Percentiles rank a stretch among this genome's conserved stretches.
Evolutionary conservation across 2,329 filamentous ascomycete genomes (phyloP).

Genomic region (Verticillium nonalfalfae): DNA sequence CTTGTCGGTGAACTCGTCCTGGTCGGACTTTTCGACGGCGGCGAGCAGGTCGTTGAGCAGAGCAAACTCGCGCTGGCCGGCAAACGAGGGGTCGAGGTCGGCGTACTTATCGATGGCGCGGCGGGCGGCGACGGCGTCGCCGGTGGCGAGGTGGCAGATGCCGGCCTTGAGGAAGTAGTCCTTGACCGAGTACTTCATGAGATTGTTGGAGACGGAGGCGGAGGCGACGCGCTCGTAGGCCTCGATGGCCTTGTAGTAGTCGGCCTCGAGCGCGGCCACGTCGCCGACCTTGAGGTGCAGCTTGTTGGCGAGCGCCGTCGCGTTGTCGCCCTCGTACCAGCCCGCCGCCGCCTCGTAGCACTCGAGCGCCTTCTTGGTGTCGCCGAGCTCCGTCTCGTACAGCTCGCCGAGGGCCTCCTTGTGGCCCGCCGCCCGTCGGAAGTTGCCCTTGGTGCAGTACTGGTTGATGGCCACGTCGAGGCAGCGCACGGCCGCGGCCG

Average conservation of each 20-base stretch:
- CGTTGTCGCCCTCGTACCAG: conserved; percentile 87
- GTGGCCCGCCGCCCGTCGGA: conserved; percentile 82
- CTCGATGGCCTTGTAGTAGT: conserved; percentile 79
- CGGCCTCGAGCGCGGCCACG: conserved; percentile 70
- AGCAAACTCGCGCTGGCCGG: conserved; percentile 72
- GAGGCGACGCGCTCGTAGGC: conserved; percentile 80
- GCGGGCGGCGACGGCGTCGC: conserved; percentile 71
- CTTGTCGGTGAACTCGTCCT: conserved; percentile 79
- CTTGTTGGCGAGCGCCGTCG: conserved; percentile 84
- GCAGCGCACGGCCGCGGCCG: conserved; percentile 75
- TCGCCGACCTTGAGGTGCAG: conserved; percentile 90
- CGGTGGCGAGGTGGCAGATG: conserved; percentile 73
- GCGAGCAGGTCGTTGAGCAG: conserved; percentile 71
- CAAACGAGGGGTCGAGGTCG: conserved; percentile 73
- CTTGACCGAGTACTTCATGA: conserved; percentile 92
- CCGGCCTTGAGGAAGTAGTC: conserved; percentile 94
- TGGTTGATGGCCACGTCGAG: conserved; percentile 75
- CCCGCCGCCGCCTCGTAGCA: conserved; percentile 79
- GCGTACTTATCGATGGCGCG: conserved; percentile 77
- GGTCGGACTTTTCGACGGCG: conserved; percentile 70
- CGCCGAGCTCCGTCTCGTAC: conserved; percentile 74
- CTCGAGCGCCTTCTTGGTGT: conserved; percentile 71
- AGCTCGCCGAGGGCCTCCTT: conserved; percentile 85
- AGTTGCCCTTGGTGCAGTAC: conserved; percentile 86
- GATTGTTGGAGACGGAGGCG: conserved; percentile 75